phyloP scores from a whole-genome alignment of 2,329 filamentous ascomycete species.

The Clarireedia monteithiana region DNA sequence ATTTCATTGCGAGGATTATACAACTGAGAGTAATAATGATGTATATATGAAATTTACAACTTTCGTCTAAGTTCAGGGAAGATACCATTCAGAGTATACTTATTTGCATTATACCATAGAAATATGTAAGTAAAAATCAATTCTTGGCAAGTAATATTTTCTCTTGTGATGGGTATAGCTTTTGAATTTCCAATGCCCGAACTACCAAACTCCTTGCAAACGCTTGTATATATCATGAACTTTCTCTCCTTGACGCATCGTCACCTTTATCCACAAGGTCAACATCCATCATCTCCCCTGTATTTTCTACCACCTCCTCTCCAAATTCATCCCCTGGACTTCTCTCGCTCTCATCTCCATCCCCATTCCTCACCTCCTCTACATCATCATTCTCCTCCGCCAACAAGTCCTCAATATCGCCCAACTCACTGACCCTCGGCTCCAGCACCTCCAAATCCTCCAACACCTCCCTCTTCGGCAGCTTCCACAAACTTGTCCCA shows the following conservation, averaged over 20 bases:
- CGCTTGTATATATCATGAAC: neutral
- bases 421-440: conserved; percentile 74
- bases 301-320: conserved; percentile 26
- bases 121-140: too few species aligned
- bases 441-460: conserved; percentile 88
- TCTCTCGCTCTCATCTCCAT: conserved; percentile 10
- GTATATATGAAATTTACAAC: too few species aligned
- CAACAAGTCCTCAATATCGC: conserved; percentile 66
- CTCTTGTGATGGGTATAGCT: too few species aligned
- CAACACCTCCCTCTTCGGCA: conserved; percentile 71
- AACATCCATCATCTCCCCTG: conserved; percentile 10
- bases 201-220: too few species aligned
- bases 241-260: neutral
- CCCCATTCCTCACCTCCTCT: conserved; percentile 9
- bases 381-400: conserved; percentile 31
- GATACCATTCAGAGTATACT: too few species aligned
- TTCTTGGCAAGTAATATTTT: too few species aligned
- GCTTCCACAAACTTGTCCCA: conserved; percentile 85
- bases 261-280: neutral
- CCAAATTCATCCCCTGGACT: conserved; percentile 35
- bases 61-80: too few species aligned
- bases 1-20: neutral
- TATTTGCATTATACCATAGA: too few species aligned
- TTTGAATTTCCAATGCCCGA: too few species aligned
- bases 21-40: too few species aligned